phyloP scores from a whole-genome alignment of 306 rosid genomes.

The Abrus precatorius region DNA sequence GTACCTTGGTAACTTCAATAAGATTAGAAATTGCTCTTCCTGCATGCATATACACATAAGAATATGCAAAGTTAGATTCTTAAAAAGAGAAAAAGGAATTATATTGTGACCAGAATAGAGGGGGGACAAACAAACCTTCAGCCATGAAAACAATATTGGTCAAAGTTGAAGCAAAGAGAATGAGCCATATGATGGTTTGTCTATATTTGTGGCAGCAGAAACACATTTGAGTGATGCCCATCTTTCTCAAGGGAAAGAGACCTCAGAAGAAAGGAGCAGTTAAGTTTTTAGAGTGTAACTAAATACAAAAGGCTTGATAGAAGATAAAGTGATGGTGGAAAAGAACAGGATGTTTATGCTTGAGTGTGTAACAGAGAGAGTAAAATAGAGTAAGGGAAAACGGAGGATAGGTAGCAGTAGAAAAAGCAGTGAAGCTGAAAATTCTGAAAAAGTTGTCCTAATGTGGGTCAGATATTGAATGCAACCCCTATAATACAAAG shows the following conservation, averaged over 20 bases:
- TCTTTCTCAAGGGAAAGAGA: slow-evolving; percentile 51
- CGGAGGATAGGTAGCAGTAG: slow-evolving; percentile 52
- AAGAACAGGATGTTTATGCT: slow-evolving; percentile 39
- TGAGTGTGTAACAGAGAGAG: slow-evolving; percentile 17
- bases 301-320: slow-evolving; percentile 51
- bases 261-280: slow-evolving; percentile 47
- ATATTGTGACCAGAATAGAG: not conserved
- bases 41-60: slow-evolving; percentile 46
- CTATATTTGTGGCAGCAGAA: slow-evolving; percentile 57
- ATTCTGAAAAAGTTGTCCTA: slow-evolving; percentile 54
- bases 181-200: slow-evolving; percentile 53
- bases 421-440: slow-evolving; percentile 51
- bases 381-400: not conserved
- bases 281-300: slow-evolving; percentile 44
- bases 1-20: slow-evolving; percentile 54
- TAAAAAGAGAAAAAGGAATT: not conserved
- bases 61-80: slow-evolving; percentile 18
- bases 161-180: slow-evolving; percentile 62
- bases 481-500: slow-evolving; percentile 68
- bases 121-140: slow-evolving; percentile 59
- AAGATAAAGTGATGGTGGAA: slow-evolving; percentile 44
- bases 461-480: slow-evolving; percentile 68
- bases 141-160: slow-evolving; percentile 55
- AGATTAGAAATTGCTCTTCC: slow-evolving; percentile 66
- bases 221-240: slow-evolving; percentile 64